These are phyloP conservation scores for Blastobotrys persicus DNA, from an alignment of 1,139 yeast genomes.

Conservation along the genomic window DNA sequence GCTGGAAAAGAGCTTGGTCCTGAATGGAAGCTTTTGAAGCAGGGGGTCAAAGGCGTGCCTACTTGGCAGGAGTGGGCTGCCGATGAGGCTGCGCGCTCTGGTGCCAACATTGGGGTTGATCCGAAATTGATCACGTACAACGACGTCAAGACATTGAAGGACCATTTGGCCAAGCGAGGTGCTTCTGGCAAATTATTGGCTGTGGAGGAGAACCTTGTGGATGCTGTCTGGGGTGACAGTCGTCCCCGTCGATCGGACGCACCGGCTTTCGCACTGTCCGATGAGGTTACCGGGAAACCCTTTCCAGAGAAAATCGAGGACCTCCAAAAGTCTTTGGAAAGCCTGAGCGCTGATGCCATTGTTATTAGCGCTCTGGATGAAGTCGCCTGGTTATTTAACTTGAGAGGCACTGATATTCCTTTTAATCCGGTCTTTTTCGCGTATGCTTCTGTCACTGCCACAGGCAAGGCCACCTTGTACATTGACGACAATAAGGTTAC, in stretches of 20 bases:
- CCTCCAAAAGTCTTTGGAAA: constrained; percentile 45
- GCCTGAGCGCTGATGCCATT: constrained; percentile 46
- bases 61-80: constrained; percentile 88
- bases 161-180: constrained; percentile 30
- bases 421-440: constrained; percentile 91
- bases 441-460: constrained; percentile 67
- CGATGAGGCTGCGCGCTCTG: constrained; percentile 35
- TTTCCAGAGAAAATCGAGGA: constrained; percentile 45
- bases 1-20: constrained; percentile 80
- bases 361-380: constrained; percentile 81
- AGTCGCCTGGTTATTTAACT: constrained; percentile 86
- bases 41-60: constrained; percentile 69
- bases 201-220: constrained; percentile 68
- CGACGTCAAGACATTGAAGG: constrained; percentile 40
- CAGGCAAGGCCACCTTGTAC: constrained; percentile 52
- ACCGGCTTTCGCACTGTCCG: constrained; percentile 33
- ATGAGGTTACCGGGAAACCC: constrained; percentile 43
- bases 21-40: constrained; percentile 82
- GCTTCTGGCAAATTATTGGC: constrained; percentile 60
- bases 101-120: constrained; percentile 52
- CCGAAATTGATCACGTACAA: constrained; percentile 66
- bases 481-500: constrained; percentile 67
- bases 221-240: constrained; percentile 64
- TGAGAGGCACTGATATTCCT: constrained; percentile 82
- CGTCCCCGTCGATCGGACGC: constrained; percentile 38